phyloP scores from a whole-genome alignment of 805 yeast genomes.

The Yamadazyma phyllophila region DNA sequence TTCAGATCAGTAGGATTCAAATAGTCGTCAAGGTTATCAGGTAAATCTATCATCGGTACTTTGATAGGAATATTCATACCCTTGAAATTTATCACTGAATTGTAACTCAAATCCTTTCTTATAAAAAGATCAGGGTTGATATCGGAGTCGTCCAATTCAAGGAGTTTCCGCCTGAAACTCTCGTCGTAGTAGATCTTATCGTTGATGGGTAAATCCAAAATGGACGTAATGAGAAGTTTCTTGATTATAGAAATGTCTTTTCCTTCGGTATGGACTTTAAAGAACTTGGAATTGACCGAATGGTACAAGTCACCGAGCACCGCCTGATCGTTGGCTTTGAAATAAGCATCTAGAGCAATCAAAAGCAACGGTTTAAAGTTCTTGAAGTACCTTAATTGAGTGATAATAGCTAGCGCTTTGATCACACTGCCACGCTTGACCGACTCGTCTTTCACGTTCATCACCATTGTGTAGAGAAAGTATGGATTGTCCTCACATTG shows the following conservation, averaged over 20 bases:
- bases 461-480: slow-evolving; percentile 55
- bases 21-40: slow-evolving; percentile 45
- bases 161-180: slow-evolving; percentile 32
- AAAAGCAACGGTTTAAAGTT: slow-evolving; percentile 58
- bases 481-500: slow-evolving; percentile 41
- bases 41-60: slow-evolving; percentile 40
- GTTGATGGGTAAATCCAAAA: slow-evolving; percentile 41
- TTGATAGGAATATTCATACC: slow-evolving; percentile 45
- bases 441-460: slow-evolving; percentile 42
- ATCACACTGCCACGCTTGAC: slow-evolving; percentile 60
- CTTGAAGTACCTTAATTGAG: slow-evolving; percentile 51
- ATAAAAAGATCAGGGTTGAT: slow-evolving; percentile 36
- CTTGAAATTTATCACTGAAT: slow-evolving; percentile 36
- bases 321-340: slow-evolving; percentile 20
- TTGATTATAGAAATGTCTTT: slow-evolving; percentile 29
- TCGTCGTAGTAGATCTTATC: slow-evolving; percentile 42
- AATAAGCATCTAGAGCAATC: slow-evolving; percentile 50
- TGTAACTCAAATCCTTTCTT: slow-evolving; percentile 43
- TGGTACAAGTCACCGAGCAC: slow-evolving; percentile 28
- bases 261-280: slow-evolving; percentile 15
- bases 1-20: slow-evolving; percentile 45
- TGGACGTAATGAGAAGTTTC: slow-evolving; percentile 39
- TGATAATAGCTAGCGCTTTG: slow-evolving; percentile 57
- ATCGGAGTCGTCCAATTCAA: slow-evolving; percentile 24
- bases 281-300: slow-evolving; percentile 31